Evolutionary conservation across 768 basidiomycete genomes (phyloP).

Genomic region (Naematelia encephala): DNA sequence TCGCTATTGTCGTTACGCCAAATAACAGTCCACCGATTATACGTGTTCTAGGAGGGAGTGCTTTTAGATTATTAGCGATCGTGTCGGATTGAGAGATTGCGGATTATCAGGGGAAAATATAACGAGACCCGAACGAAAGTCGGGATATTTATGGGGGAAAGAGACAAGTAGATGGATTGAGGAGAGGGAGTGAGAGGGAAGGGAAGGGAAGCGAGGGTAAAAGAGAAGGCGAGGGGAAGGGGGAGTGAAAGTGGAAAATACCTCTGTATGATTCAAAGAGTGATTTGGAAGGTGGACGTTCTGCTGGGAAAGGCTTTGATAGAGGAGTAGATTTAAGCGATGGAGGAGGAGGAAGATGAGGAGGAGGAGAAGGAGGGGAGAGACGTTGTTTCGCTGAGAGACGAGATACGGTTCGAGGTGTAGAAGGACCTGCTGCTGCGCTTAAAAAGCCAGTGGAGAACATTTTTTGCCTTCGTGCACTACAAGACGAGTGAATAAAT

Average conservation of each 20-base stretch:
- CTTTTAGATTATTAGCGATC: background rate
- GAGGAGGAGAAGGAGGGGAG: background rate
- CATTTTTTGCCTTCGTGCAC: too few species aligned
- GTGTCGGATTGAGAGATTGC: too few species aligned
- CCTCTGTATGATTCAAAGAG: conserved; percentile 5
- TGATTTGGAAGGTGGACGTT: background rate
- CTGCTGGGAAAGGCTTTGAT: background rate
- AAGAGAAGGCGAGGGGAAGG: background rate
- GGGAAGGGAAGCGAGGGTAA: background rate
- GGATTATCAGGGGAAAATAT: too few species aligned
- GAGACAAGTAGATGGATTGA: background rate
- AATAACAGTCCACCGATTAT: background rate
- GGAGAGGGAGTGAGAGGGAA: conserved; percentile 1
- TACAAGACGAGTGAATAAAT: too few species aligned
- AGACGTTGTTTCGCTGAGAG: too few species aligned
- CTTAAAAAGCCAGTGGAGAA: too few species aligned
- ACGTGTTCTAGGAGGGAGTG: background rate
- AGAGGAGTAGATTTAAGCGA: background rate
- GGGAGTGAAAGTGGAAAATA: background rate
- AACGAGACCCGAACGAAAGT: too few species aligned
- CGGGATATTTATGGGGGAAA: too few species aligned
- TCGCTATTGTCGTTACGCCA: background rate
- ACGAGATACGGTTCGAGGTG: background rate
- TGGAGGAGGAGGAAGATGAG: background rate
- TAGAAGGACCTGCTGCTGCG: too few species aligned